A percentile compares a stretch with the other conserved stretches of the same genome.
Evolutionary conservation across 208 protist species (phyloP).

Genomic region (Leishmania guyanensis): DNA sequence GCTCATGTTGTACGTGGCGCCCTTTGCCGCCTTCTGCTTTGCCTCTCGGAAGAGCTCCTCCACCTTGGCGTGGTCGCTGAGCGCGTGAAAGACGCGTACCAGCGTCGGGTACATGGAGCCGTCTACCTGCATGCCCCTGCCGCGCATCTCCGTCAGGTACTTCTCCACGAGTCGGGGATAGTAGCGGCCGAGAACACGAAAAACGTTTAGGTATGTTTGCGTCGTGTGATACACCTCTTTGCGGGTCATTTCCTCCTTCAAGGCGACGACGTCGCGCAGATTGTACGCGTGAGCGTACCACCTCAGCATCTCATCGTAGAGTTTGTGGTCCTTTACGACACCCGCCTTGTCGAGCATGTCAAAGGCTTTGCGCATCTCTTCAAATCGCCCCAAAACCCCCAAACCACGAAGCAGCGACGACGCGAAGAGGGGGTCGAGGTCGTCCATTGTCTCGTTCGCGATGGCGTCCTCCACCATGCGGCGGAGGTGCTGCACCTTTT

Average conservation of each 20-base stretch:
- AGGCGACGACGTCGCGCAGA: conserved; percentile 83
- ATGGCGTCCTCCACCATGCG: conserved; percentile 62
- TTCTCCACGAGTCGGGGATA: conserved; percentile 90
- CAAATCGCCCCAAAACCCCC: conserved; percentile 76
- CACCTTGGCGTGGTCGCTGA: conserved; percentile 60
- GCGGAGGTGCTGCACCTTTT: conserved; percentile 77
- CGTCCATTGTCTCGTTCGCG: conserved; percentile 58
- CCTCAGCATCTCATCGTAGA: conserved; percentile 91
- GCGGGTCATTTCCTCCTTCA: conserved; percentile 90
- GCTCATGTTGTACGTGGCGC: conserved; percentile 43
- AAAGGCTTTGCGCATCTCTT: conserved; percentile 79
- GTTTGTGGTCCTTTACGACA: conserved; percentile 60
- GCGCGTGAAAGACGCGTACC: conserved; percentile 81
- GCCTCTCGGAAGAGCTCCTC: conserved; percentile 83
- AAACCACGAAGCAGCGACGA: conserved; percentile 82
- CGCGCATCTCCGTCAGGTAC: conserved; percentile 84
- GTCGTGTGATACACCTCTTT: conserved; percentile 78
- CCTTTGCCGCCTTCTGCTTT: conserved; percentile 44
- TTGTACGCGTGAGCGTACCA: conserved; percentile 89
- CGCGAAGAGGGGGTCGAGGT: conserved; percentile 65
- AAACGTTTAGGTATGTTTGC: conserved; percentile 83
- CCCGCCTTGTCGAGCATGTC: conserved; percentile 51
- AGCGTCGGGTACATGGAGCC: conserved; percentile 86
- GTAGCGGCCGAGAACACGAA: conserved; percentile 88
- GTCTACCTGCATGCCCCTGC: conserved; percentile 75